phyloP scores from a whole-genome alignment of 495 filamentous ascomycete species.

The Bombardia bombarda region DNA sequence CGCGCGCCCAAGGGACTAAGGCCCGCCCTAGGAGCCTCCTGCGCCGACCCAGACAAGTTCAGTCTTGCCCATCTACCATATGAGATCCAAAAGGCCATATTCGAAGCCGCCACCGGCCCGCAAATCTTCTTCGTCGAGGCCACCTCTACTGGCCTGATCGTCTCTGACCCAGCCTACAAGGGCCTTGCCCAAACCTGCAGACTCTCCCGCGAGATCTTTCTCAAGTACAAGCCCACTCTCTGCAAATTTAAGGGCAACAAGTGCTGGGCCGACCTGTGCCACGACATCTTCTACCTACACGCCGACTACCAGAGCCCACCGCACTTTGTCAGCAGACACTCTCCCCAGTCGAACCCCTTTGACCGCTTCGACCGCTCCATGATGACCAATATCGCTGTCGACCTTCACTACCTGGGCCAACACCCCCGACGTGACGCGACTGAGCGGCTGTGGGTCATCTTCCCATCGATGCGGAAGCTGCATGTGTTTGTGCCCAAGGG shows the following conservation, averaged over 20 bases:
- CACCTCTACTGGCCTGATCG: background rate
- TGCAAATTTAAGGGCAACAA: background rate
- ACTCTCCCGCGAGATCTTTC: constrained; percentile 8
- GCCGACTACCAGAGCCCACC: constrained; percentile 2
- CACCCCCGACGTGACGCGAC: background rate
- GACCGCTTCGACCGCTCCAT: background rate
- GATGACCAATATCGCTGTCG: constrained; percentile 11
- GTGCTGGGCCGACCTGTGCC: constrained; percentile 8
- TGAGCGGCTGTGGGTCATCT: constrained; percentile 3
- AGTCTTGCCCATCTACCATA: constrained; percentile 9
- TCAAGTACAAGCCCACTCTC: background rate
- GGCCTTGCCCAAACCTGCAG: constrained; percentile 6
- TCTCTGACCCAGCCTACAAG: background rate
- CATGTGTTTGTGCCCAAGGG: constrained; percentile 12
- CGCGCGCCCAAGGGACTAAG: too few relatives aligned
- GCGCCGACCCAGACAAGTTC: background rate
- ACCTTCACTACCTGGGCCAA: constrained; percentile 9
- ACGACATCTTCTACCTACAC: constrained; percentile 14
- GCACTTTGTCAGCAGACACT: too few relatives aligned
- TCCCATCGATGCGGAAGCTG: constrained; percentile 4
- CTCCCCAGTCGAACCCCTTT: too few relatives aligned
- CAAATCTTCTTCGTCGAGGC: constrained; percentile 11
- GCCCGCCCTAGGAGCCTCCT: too few relatives aligned
- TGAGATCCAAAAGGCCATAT: constrained; percentile 10
- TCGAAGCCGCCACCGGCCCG: constrained; percentile 6